Base-by-base conservation (phyloP, 371 early-diverging fungal species). In the Rhizopus sp. region DNA sequence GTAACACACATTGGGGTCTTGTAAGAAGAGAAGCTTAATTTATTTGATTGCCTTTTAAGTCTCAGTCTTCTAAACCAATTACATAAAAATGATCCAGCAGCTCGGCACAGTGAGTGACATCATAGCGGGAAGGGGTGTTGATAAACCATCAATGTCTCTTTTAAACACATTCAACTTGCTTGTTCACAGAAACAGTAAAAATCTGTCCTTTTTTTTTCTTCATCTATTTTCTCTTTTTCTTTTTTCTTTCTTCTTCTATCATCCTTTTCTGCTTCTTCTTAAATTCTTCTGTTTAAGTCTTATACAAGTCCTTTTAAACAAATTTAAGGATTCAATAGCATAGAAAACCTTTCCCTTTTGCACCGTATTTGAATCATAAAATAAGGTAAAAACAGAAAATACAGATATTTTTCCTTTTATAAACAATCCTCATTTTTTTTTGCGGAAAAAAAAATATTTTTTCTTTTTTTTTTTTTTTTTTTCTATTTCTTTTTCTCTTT, bases 381-480 rank as follows among this genome's bases (percentile, higher is more conserved):
- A 48, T 16, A 49, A 49, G 32, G 13, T 5, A 17, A 39, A 33
- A 38, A 10, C 23, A 39, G 37, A 39, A 39, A 35, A 35, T 15
- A 38, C 12, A 34, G 38, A 34, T 8, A 53, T 39, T 40, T 39
- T 49, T 56, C 39, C 37, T 46, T 46, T 55, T 55, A 35, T 32
- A 47, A 42, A 55, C n/a, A 41, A 35, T 50, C 35, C 50, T 10
- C 40, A 29, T 52, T 39, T 39, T 39, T n/a, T 52, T 37, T 40
- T 23, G 40, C 17, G 13, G 37, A 29, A 37, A 12, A n/a, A n/a
- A 23, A 23, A 23, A 23, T 23, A 23, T 23, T 23, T 23, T 23
- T 23, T 23, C 23, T 23, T 23, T 23, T 23, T 46, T 17, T 15
- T 9, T 17, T 17, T 8, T 0, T 46, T 29, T 46, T 23, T 17